phyloP scores from a whole-genome alignment of 495 filamentous ascomycete species.

The Neurospora sp. region DNA sequence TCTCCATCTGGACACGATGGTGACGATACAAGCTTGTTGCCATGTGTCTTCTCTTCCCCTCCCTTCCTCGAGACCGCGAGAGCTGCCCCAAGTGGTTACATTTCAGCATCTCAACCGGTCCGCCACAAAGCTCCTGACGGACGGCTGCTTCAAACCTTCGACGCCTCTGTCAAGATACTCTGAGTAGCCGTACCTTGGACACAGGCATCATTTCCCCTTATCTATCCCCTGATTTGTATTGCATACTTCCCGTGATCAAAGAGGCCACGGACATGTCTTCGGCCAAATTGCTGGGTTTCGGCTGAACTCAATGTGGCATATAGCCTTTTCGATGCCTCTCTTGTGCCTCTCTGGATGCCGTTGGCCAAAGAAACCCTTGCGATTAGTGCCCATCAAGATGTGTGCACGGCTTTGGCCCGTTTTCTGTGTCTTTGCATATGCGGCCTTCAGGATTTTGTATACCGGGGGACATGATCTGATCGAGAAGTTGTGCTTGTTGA shows the following conservation, averaged over 20 bases:
- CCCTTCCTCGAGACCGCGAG: not conserved
- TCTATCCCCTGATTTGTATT: not conserved
- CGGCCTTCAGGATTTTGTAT: slow-evolving; percentile 6
- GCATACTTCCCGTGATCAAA: not conserved
- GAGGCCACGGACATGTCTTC: not conserved
- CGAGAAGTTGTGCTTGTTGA: not conserved
- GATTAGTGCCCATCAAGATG: not conserved
- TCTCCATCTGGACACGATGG: not conserved
- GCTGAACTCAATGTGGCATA: slow-evolving; percentile 27
- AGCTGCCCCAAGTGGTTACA: not conserved
- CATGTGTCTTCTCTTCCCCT: not conserved
- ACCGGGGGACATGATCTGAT: not conserved
- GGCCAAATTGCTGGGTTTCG: slow-evolving; percentile 24
- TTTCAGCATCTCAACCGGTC: not conserved
- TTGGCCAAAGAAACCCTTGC: slow-evolving; percentile 4
- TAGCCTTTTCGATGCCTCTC: slow-evolving; percentile 18
- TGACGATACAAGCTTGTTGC: not conserved
- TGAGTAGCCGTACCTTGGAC: not conserved
- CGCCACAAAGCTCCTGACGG: not conserved
- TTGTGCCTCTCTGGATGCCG: slow-evolving; percentile 11
- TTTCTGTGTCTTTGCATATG: slow-evolving; percentile 19
- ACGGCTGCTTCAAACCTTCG: not conserved
- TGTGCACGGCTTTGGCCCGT: slow-evolving; percentile 4
- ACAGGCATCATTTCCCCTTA: not conserved
- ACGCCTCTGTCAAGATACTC: not conserved